These are phyloP conservation scores for Platanus orientalis DNA, from an alignment of 164 flowering plant species.

Conservation along the genomic window DNA sequence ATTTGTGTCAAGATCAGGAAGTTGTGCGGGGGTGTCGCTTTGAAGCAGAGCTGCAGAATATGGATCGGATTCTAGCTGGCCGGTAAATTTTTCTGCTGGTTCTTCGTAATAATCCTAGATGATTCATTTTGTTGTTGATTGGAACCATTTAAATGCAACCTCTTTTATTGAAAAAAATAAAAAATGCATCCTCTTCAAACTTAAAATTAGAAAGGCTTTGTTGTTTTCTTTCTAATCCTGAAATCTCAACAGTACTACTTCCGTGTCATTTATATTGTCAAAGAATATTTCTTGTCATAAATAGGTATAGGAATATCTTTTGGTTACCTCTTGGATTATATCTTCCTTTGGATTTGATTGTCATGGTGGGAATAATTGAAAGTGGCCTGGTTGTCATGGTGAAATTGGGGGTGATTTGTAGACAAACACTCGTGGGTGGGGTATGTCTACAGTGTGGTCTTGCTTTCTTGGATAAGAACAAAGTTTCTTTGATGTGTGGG, in stretches of 20 bases:
- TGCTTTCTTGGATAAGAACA: slow-evolving; percentile 13
- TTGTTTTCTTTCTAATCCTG: neutral
- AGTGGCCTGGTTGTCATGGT: neutral
- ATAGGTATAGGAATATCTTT: neutral
- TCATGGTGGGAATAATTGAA: neutral
- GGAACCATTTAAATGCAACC: neutral
- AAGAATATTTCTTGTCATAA: neutral
- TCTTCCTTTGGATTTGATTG: slow-evolving; percentile 6
- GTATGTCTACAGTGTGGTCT: slow-evolving; percentile 3
- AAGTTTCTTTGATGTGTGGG: neutral
- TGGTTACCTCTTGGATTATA: neutral
- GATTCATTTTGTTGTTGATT: neutral
- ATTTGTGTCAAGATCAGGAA: slow-evolving; percentile 54
- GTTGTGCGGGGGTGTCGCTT: slow-evolving; percentile 58
- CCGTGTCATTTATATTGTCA: neutral
- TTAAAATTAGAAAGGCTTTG: too few species aligned
- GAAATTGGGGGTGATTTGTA: slow-evolving; percentile 4
- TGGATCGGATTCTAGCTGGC: slow-evolving; percentile 60
- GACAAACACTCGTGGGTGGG: slow-evolving; percentile 27
- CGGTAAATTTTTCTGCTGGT: slow-evolving; percentile 33
- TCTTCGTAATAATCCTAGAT: neutral
- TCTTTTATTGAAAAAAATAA: neutral
- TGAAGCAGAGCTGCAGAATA: slow-evolving; percentile 60
- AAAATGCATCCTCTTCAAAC: neutral
- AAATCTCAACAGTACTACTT: neutral